These are phyloP conservation scores for Aegilops longissima DNA, from an alignment of 176 grass and related monocot genomes.

Conservation along the genomic window DNA sequence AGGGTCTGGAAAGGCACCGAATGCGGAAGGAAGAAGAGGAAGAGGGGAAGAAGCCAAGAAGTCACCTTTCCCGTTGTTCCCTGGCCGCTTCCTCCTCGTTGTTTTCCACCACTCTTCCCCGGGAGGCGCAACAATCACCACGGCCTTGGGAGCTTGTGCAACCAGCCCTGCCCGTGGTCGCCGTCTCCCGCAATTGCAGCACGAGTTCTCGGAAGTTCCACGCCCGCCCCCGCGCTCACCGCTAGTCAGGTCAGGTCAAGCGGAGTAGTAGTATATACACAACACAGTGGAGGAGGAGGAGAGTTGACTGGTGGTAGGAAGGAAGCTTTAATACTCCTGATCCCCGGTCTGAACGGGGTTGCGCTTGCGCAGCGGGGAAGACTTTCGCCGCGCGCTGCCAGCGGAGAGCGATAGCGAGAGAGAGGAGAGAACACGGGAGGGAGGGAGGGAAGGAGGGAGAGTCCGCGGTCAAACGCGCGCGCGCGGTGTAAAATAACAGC, in stretches of 20 bases:
- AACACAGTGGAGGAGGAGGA: background rate
- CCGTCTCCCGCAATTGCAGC: background rate
- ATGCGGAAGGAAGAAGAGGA: background rate
- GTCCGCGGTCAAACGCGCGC: slow-evolving; percentile 26
- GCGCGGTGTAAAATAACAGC: background rate
- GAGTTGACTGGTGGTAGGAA: slow-evolving; percentile 16
- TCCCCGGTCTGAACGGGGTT: slow-evolving; percentile 30
- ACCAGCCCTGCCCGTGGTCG: background rate
- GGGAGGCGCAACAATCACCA: background rate
- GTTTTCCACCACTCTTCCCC: background rate
- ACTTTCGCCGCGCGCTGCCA: slow-evolving; percentile 12
- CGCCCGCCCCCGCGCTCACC: slow-evolving; percentile 9
- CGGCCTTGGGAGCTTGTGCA: background rate
- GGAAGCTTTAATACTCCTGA: background rate
- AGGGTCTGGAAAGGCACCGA: background rate
- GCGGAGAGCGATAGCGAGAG: background rate
- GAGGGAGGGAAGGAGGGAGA: background rate
- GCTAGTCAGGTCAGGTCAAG: background rate
- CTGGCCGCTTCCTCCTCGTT: slow-evolving; percentile 12
- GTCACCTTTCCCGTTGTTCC: slow-evolving; percentile 18
- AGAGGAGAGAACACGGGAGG: background rate
- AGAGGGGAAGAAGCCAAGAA: background rate
- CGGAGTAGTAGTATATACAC: background rate
- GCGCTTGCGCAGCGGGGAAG: background rate
- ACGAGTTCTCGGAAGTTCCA: slow-evolving; percentile 34